Percentiles rank a stretch among this genome's conserved stretches.
These are phyloP conservation scores for Clavariopsis aquatica DNA, from an alignment of 495 filamentous ascomycete genomes.

Conservation along the genomic window DNA sequence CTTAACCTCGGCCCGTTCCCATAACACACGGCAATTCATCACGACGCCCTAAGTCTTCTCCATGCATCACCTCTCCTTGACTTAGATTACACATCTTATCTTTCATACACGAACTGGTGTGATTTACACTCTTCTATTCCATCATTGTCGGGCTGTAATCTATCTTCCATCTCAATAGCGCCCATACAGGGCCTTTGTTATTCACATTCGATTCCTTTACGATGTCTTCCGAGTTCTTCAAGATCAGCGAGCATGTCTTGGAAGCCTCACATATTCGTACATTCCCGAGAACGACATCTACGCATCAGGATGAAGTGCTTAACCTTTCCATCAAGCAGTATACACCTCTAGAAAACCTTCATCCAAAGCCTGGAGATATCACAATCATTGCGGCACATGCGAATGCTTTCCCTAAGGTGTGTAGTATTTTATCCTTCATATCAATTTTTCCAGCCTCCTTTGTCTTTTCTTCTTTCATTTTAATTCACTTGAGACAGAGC, in stretches of 20 bases:
- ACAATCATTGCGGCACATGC: conserved; percentile 54
- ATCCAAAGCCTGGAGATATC: conserved; percentile 42
- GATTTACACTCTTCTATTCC: neutral
- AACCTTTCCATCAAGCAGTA: conserved; percentile 52
- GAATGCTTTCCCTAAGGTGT: conserved; percentile 51
- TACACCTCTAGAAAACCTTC: conserved; percentile 41
- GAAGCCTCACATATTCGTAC: conserved; percentile 45
- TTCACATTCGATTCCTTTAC: neutral
- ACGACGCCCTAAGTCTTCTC: neutral
- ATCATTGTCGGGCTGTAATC: neutral
- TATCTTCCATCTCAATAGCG: too few species aligned
- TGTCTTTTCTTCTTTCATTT: neutral
- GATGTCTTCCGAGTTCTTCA: conserved; percentile 43
- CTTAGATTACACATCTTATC: neutral
- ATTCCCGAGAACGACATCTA: conserved; percentile 42
- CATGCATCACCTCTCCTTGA: neutral
- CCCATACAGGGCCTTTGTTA: too few species aligned
- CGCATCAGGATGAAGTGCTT: conserved; percentile 46
- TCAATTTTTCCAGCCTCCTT: neutral
- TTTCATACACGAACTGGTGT: neutral
- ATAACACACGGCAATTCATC: conserved; percentile 9
- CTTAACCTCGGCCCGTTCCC: conserved; percentile 10
- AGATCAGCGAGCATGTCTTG: conserved; percentile 44
- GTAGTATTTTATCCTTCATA: neutral
- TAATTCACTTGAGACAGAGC: neutral